Evolutionary conservation across 2,329 filamentous ascomycete species (phyloP), one percentile per base, ranked within the genome.

Genomic region (Pseudogymnoascus sp.): DNA sequence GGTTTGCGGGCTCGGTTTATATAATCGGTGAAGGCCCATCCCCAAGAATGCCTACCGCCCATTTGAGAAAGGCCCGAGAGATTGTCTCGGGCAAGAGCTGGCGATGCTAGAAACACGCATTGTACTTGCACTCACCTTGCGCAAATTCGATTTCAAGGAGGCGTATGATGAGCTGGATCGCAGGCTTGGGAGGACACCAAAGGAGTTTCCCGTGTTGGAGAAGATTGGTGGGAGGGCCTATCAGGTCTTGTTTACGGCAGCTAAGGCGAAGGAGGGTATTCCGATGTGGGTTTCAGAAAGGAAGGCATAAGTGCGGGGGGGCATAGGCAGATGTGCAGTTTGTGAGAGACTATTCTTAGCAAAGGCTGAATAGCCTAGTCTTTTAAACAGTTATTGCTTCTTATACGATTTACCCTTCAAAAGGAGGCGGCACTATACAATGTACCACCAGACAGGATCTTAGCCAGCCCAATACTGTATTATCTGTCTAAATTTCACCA

Each of bases 1-100:
- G 35, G 35, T 13, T n/a, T 13, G 10, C 35, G 10, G 35, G 35
- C 5, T 13, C 3, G n/a, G 35, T 37, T 37, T 37, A 37, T 5
- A n/a, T n/a, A 21, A 3, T 21, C 21, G 21, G 21, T 21, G 21
- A 21, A 21, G 21, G 26, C 8, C 44, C 26, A 17, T 54, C 26
- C 44, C 26, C 29, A 54, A 54, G 44, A 33, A 33, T 9, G 26
- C 44, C 2, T 54, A 54, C n/a, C 44, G 44, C 8, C 74, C 78
- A 0, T 85, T 85, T 67, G 79, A 80, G 64, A 74, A 77, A 61
- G 82, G 82, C 0, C 74, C 76, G 2, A 69, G 82, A n/a, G 79
- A 79, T 57, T 85, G 82, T 65, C 76, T 83, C 13, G 82, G 81
- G 0, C 80, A 84, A 67, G 76, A 77, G 64, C 70, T 82, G 29